A percentile compares a stretch with the other conserved stretches of the same genome.
phyloP scores from a whole-genome alignment of 345 rosid genomes.

The Dipteronia dyeriana region DNA sequence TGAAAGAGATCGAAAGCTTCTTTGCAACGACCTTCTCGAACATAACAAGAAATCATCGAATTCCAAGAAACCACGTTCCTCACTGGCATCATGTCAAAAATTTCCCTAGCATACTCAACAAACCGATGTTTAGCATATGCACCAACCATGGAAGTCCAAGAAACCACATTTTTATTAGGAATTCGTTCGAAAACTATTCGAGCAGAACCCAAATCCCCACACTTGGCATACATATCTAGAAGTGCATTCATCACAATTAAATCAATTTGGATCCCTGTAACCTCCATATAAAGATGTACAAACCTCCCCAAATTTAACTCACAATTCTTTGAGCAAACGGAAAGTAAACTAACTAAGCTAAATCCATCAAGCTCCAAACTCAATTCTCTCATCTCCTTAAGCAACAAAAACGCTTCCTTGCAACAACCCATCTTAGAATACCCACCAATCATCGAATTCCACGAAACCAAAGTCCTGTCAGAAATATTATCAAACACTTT shows the following conservation, averaged over 20 bases:
- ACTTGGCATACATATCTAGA: conserved; percentile 37
- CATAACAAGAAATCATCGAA: conserved; percentile 33
- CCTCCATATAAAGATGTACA: conserved; percentile 35
- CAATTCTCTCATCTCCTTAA: conserved; percentile 31
- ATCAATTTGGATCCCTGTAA: conserved; percentile 31
- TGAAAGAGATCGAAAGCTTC: conserved; percentile 36
- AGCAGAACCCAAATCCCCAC: conserved; percentile 31
- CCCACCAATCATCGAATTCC: conserved; percentile 48
- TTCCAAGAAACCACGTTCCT: conserved; percentile 45
- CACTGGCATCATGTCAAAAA: conserved; percentile 30
- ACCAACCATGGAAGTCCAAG: conserved; percentile 43
- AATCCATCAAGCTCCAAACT: conserved; percentile 31
- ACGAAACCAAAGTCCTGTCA: conserved; percentile 38
- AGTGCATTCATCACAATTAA: conserved; percentile 38
- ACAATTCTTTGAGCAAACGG: conserved; percentile 25
- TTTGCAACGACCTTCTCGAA: conserved; percentile 19
- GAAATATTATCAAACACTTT: conserved; percentile 38
- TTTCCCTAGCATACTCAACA: conserved; percentile 20
- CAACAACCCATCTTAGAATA: conserved; percentile 33
- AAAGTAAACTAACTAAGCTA: conserved; percentile 32
- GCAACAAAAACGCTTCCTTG: conserved; percentile 34
- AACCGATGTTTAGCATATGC: conserved; percentile 31
- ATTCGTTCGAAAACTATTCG: conserved; percentile 28
- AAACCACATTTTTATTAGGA: conserved; percentile 42
- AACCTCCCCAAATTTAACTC: conserved; percentile 31